Percentiles rank a stretch among this genome's conserved stretches.
phyloP scores from a whole-genome alignment of 495 filamentous ascomycete species.

The Penicillium maclennaniae region DNA sequence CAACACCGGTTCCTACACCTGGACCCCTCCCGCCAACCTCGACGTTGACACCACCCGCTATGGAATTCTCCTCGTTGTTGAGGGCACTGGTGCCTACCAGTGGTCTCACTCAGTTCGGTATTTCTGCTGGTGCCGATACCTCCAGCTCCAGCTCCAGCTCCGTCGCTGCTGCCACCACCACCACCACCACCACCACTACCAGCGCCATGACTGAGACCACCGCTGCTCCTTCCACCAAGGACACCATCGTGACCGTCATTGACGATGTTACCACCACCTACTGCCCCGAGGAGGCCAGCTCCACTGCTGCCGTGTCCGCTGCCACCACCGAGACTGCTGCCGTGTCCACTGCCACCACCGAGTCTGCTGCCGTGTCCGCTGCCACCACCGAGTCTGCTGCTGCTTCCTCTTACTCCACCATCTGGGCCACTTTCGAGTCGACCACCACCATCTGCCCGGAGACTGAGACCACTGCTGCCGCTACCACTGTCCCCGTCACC shows the following conservation, averaged over 20 bases:
- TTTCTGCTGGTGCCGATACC: conserved; percentile 43
- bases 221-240: conserved; percentile 17
- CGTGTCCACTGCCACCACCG: conserved; percentile 8
- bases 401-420: conserved; percentile 17
- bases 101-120: conserved; percentile 68
- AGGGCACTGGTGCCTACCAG: conserved; percentile 61
- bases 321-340: conserved; percentile 5
- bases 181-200: conserved; percentile 20
- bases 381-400: conserved; percentile 14
- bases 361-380: conserved; percentile 8
- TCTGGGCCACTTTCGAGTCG: conserved; percentile 17
- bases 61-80: conserved; percentile 62
- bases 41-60: conserved; percentile 53
- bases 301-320: conserved; percentile 2
- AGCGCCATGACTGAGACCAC: conserved; percentile 20
- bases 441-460: conserved; percentile 20
- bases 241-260: conserved; percentile 11
- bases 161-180: conserved; percentile 24
- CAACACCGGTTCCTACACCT: conserved; percentile 57
- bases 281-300: conserved; percentile 20
- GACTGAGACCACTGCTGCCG: conserved; percentile 9
- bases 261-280: conserved; percentile 19
- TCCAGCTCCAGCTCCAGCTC: conserved; percentile 15
- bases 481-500: conserved; percentile 6
- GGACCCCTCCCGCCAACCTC: conserved; percentile 51